Evolutionary conservation across 1,139 yeast genomes (phyloP).

Genomic region (Eremothecium sinecaudum): DNA sequence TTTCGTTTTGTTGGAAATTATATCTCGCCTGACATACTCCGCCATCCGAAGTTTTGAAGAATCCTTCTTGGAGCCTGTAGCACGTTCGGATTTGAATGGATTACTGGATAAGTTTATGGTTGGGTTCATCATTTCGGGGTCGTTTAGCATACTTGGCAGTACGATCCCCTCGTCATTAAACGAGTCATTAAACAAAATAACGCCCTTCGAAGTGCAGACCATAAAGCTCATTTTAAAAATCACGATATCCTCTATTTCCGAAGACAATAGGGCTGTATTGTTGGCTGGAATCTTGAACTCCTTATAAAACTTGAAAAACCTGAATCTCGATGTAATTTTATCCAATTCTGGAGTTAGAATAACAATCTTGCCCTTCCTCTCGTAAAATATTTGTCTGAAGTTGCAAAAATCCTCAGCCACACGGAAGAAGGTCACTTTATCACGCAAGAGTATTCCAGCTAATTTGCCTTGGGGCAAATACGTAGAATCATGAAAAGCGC

Average conservation of each 20-base stretch:
- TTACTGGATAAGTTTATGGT: slow-evolving; percentile 25
- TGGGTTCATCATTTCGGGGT: slow-evolving; percentile 20
- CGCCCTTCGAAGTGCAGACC: slow-evolving; percentile 59
- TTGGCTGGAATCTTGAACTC: slow-evolving; percentile 27
- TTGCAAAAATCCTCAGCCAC: slow-evolving; percentile 51
- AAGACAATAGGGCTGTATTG: slow-evolving; percentile 39
- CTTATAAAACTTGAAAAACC: slow-evolving; percentile 44
- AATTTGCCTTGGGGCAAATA: slow-evolving; percentile 23
- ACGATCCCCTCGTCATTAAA: slow-evolving; percentile 49
- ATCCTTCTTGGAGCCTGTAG: slow-evolving; percentile 29
- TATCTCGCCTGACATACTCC: slow-evolving; percentile 27
- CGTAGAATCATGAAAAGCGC: slow-evolving; percentile 26
- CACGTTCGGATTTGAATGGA: slow-evolving; percentile 26
- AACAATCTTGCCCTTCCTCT: slow-evolving; percentile 35
- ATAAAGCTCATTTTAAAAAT: slow-evolving; percentile 56
- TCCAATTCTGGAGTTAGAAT: slow-evolving; percentile 36
- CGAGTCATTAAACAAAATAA: slow-evolving; percentile 47
- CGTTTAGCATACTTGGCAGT: slow-evolving; percentile 38
- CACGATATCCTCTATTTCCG: slow-evolving; percentile 48
- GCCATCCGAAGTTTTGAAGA: slow-evolving; percentile 32
- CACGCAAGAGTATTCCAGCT: slow-evolving; percentile 30
- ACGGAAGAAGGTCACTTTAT: slow-evolving; percentile 45
- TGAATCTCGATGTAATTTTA: slow-evolving; percentile 47
- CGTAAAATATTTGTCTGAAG: slow-evolving; percentile 49
- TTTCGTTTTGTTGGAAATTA: slow-evolving; percentile 32